Evolutionary conservation across 2,329 filamentous ascomycete genomes (phyloP).

Genomic region (Botrytis elliptica): DNA sequence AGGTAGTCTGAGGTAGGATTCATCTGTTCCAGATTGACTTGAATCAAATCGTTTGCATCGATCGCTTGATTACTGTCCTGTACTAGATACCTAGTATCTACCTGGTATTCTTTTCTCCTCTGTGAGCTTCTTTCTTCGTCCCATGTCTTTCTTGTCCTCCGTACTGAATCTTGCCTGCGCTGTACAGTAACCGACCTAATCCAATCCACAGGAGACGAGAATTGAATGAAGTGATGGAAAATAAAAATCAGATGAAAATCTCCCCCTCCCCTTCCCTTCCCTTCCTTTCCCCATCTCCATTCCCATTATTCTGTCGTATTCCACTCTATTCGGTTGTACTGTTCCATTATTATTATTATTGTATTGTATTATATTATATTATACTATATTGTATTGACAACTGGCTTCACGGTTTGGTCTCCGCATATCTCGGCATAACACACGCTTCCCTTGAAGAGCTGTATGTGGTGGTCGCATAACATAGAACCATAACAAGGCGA

Average conservation of each 20-base stretch:
- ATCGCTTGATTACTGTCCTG: not conserved
- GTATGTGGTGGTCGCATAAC: not conserved
- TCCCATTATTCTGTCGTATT: not conserved
- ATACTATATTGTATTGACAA: not conserved
- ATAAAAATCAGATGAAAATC: conserved; percentile 4
- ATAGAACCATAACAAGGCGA: not conserved
- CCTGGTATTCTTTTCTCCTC: not conserved
- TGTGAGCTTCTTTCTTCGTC: not conserved
- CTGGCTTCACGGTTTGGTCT: not conserved
- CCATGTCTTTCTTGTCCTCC: not conserved
- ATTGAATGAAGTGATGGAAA: not conserved
- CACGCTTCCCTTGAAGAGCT: not conserved
- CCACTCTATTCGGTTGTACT: not conserved
- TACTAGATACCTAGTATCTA: too few species aligned
- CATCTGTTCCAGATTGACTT: not conserved
- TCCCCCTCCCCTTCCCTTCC: not conserved
- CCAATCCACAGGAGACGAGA: too few species aligned
- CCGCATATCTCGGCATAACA: conserved; percentile 13
- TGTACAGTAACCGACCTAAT: too few species aligned
- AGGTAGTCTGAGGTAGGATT: too few species aligned
- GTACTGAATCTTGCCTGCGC: not conserved
- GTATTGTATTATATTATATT: not conserved
- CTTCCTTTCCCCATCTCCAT: too few species aligned
- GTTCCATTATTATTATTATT: not conserved
- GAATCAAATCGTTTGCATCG: not conserved